Conservation (phyloP, 768 basidiomycete species). For the Termitomyces sp. region DNA sequence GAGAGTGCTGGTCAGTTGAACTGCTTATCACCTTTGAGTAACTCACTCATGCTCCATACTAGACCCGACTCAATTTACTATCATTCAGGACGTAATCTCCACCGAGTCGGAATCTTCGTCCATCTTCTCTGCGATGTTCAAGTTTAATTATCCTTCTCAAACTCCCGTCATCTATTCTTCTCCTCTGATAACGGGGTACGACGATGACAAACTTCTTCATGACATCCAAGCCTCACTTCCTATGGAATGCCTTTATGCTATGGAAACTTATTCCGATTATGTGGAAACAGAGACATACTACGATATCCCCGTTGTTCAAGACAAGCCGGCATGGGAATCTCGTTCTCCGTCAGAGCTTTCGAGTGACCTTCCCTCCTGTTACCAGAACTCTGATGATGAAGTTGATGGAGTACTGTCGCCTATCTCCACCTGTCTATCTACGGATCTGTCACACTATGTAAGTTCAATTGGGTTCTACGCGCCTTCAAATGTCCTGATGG, state of each 20-base stretch:
- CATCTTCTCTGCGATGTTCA: slow-evolving; percentile 55
- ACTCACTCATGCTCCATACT: slow-evolving; percentile 5
- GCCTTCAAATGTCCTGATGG: not conserved
- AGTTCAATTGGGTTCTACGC: slow-evolving; percentile 12
- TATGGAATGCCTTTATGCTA: slow-evolving; percentile 16
- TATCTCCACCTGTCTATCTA: slow-evolving; percentile 21
- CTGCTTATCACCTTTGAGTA: not conserved
- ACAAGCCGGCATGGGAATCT: slow-evolving; percentile 9
- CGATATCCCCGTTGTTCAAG: slow-evolving; percentile 7
- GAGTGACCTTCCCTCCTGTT: slow-evolving; percentile 6
- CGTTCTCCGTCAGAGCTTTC: slow-evolving; percentile 12
- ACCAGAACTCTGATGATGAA: slow-evolving; percentile 13
- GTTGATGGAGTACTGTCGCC: slow-evolving; percentile 14
- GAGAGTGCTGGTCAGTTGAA: slow-evolving; percentile 42
- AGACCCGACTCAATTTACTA: slow-evolving; percentile 66
- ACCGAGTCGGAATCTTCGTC: slow-evolving; percentile 21
- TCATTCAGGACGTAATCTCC: slow-evolving; percentile 56
- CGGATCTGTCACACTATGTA: slow-evolving; percentile 27
- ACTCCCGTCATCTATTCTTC: slow-evolving; percentile 8
- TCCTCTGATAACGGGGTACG: slow-evolving; percentile 9
- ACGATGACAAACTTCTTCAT: slow-evolving; percentile 9
- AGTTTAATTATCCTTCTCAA: slow-evolving; percentile 38
- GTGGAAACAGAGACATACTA: slow-evolving; percentile 12
- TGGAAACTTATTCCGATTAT: slow-evolving; percentile 12
- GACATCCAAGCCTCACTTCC: slow-evolving; percentile 12